Evolutionary conservation across 768 basidiomycete genomes (phyloP).

Genomic region (Russula ochroleuca): DNA sequence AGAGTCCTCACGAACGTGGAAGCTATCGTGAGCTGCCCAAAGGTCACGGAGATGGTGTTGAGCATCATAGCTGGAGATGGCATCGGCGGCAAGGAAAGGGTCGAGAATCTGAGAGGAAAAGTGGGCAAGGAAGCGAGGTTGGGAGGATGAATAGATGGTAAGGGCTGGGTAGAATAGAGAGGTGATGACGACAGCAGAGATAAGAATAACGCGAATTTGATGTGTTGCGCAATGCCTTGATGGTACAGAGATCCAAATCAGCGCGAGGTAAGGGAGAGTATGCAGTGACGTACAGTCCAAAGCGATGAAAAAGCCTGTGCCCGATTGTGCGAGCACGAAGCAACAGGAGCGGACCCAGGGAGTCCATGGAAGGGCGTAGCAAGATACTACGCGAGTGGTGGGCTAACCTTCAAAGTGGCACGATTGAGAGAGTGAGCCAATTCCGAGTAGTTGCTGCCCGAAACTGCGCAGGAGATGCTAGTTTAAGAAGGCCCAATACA

Average conservation of each 20-base stretch:
- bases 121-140: constrained; percentile 54
- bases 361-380: constrained; percentile 26
- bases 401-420: neutral
- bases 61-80: constrained; percentile 49
- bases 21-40: constrained; percentile 61
- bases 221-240: constrained; percentile 83
- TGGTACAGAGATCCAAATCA: neutral
- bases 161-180: constrained; percentile 90
- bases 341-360: constrained; percentile 27
- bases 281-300: constrained; percentile 64
- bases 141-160: constrained; percentile 73
- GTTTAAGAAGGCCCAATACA: neutral
- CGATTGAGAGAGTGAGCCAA: neutral
- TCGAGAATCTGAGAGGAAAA: constrained; percentile 56
- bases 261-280: neutral
- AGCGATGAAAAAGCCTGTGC: constrained; percentile 58
- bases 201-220: constrained; percentile 84
- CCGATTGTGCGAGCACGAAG: constrained; percentile 41
- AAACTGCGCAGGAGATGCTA: neutral
- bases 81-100: constrained; percentile 51
- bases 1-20: constrained; percentile 66
- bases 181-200: constrained; percentile 83
- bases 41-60: constrained; percentile 65
- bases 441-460: neutral
- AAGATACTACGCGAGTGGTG: neutral